These are phyloP conservation scores for Gyrodon lividus DNA, from an alignment of 768 basidiomycete species.

Conservation along the genomic window DNA sequence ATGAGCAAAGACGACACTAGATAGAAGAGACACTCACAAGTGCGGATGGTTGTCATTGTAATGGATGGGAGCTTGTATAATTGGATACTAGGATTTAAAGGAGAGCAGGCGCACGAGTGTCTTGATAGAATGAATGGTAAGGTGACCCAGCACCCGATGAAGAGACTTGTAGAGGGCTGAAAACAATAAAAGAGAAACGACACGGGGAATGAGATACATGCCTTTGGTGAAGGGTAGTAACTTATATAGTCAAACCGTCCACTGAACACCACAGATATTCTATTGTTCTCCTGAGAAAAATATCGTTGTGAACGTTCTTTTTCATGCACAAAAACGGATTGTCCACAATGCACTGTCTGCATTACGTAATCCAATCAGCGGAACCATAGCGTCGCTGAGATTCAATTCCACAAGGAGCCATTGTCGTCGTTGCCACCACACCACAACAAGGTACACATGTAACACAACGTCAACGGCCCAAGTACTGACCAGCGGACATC, in stretches of 20 bases:
- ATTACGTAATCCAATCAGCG: constrained; percentile 7
- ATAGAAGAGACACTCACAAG: constrained; percentile 38
- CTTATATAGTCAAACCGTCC: constrained; percentile 24
- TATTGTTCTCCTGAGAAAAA: constrained; percentile 33
- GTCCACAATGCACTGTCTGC: constrained; percentile 2
- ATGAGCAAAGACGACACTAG: constrained; percentile 1
- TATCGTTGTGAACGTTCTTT: not conserved
- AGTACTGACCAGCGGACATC: too few species aligned
- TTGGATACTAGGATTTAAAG: not conserved
- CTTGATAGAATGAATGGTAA: constrained; percentile 14
- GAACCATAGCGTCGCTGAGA: constrained; percentile 11
- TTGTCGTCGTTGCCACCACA: not conserved
- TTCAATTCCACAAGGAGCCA: not conserved
- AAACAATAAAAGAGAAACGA: constrained; percentile 5
- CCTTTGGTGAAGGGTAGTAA: not conserved
- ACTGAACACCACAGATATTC: constrained; percentile 14
- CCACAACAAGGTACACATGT: too few species aligned
- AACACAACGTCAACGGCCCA: too few species aligned
- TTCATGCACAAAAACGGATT: constrained; percentile 4
- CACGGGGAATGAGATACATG: constrained; percentile 6
- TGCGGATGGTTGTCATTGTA: constrained; percentile 35
- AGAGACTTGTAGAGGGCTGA: constrained; percentile 10
- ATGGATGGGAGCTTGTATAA: not conserved
- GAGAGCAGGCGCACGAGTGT: constrained; percentile 11
- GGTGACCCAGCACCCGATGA: constrained; percentile 35